Percentiles rank a stretch among this genome's conserved stretches.
Conservation (phyloP, 2,329 filamentous ascomycete species). For the Didymella keratinophila region DNA sequence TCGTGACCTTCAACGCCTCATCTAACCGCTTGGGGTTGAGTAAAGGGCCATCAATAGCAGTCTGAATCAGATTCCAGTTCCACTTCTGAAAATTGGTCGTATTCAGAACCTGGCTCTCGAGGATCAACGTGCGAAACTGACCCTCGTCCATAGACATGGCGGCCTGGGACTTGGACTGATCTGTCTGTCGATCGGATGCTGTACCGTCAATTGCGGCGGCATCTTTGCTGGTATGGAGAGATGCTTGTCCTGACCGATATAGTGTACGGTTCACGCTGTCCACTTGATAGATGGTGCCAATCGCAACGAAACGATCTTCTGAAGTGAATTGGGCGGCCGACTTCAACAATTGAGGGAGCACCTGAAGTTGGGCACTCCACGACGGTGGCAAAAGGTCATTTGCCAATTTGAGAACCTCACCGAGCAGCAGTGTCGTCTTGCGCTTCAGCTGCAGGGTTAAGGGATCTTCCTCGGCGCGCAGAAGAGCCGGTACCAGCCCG, state of each 20-base stretch:
- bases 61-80: conserved; percentile 94
- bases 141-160: conserved; percentile 70
- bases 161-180: conserved; percentile 61
- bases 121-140: conserved; percentile 67
- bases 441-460: conserved; percentile 77
- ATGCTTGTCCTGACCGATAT: conserved; percentile 73
- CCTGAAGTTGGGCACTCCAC: conserved; percentile 85
- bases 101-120: conserved; percentile 85
- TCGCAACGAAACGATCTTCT: conserved; percentile 79
- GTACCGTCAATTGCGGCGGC: conserved; percentile 30
- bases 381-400: conserved; percentile 82
- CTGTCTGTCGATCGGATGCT: conserved; percentile 51
- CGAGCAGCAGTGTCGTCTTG: conserved; percentile 88
- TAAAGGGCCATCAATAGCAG: conserved; percentile 90
- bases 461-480: conserved; percentile 71
- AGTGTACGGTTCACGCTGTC: conserved; percentile 95
- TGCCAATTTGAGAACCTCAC: conserved; percentile 88
- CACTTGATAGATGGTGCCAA: conserved; percentile 94
- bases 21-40: conserved; percentile 90
- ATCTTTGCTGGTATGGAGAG: conserved; percentile 45
- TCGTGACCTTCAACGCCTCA: conserved; percentile 92
- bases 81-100: conserved; percentile 93
- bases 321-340: conserved; percentile 75
- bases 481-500: conserved; percentile 66
- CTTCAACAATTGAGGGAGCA: conserved; percentile 84